Conservation (phyloP, 352 stramenopile species). For the Globisporangium parvum region DNA sequence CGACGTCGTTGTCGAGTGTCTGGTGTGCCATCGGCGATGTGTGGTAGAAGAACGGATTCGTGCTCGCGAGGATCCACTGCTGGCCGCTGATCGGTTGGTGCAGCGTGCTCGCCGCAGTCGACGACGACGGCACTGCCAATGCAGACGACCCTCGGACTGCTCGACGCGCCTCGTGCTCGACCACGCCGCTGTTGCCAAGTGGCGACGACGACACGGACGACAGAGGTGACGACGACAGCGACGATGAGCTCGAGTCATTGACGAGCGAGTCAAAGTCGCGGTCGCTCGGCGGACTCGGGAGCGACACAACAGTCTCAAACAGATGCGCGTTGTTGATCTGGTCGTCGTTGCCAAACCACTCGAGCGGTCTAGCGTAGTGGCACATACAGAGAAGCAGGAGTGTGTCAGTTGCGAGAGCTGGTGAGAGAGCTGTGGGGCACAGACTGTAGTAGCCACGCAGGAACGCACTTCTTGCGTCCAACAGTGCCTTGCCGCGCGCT, state of each 20-base stretch:
- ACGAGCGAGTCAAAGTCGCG: slow-evolving; percentile 5
- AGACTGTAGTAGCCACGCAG: background rate
- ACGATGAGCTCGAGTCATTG: background rate
- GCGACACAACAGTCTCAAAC: slow-evolving; percentile 41
- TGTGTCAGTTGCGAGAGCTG: background rate
- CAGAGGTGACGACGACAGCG: background rate
- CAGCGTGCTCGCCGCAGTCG: background rate
- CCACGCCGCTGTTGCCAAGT: background rate
- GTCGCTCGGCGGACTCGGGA: slow-evolving; percentile 22
- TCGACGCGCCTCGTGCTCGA: background rate
- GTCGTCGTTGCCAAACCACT: slow-evolving; percentile 51
- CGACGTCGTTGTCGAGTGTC: slow-evolving; percentile 44
- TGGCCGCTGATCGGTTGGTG: slow-evolving; percentile 21
- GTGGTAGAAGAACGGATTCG: slow-evolving; percentile 43
- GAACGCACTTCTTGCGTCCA: slow-evolving; percentile 5
- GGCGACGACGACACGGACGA: background rate
- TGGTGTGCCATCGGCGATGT: slow-evolving; percentile 10
- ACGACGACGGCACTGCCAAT: background rate
- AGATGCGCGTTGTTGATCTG: slow-evolving; percentile 53
- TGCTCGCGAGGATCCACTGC: slow-evolving; percentile 50
- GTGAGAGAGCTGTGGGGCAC: background rate
- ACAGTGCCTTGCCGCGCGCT: background rate
- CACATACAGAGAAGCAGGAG: background rate
- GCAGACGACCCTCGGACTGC: background rate
- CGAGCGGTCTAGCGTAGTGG: slow-evolving; percentile 16